These are phyloP conservation scores for Inga leiocalycina DNA, from an alignment of 306 rosid species.

Conservation along the genomic window DNA sequence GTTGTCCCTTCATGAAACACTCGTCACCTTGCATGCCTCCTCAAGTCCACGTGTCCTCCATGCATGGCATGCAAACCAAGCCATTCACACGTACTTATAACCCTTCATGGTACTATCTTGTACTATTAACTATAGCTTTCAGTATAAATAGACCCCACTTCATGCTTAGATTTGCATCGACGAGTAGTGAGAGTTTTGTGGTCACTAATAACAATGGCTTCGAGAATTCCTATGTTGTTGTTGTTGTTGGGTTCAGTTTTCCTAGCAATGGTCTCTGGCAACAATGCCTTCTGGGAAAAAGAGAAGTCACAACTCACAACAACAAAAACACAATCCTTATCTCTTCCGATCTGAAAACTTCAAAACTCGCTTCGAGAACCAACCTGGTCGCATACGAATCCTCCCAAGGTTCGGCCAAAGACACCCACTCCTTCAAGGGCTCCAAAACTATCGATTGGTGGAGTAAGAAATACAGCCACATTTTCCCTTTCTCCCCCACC, in stretches of 20 bases:
- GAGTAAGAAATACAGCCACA: constrained; percentile 25
- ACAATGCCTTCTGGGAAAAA: not conserved
- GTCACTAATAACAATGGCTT: constrained; percentile 2
- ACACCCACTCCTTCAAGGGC: not conserved
- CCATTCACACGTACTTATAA: not conserved
- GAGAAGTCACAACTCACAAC: not conserved
- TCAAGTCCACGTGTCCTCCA: not conserved
- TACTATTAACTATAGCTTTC: not conserved
- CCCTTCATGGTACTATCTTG: not conserved
- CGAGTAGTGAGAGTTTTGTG: not conserved
- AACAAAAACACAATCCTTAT: constrained; percentile 29
- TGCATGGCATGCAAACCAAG: not conserved
- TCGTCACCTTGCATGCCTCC: constrained; percentile 34
- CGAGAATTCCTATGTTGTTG: constrained; percentile 27
- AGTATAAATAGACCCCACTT: not conserved
- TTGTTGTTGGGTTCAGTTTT: constrained; percentile 30
- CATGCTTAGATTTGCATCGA: constrained; percentile 2
- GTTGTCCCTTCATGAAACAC: constrained; percentile 27
- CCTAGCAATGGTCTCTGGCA: constrained; percentile 25
- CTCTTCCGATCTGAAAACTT: constrained; percentile 19
- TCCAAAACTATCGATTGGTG: not conserved
- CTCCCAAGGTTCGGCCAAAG: constrained; percentile 25
- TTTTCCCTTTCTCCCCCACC: constrained; percentile 35
- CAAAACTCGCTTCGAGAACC: not conserved
- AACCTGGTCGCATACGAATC: constrained; percentile 33